Evolutionary conservation across 2,329 filamentous ascomycete genomes (phyloP), one percentile per base, ranked within the genome.

Genomic region (Cladosporium oxysporum): DNA sequence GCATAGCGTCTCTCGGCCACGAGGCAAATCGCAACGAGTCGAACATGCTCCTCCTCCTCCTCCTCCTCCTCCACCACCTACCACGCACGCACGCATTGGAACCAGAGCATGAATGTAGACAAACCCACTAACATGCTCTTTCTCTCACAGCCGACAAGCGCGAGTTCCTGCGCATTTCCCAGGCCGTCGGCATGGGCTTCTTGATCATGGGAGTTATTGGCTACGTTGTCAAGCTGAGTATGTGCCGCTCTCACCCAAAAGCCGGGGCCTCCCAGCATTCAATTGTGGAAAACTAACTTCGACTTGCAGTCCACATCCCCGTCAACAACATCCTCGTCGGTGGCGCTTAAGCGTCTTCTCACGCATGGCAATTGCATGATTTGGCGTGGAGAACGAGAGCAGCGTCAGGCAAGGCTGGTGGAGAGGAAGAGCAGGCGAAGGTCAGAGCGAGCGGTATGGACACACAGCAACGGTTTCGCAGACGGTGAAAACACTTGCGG

Each of bases 311-410:
- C 70, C 88, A 90, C 77, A 89, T 90, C 58, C 88, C 88, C 69
- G 84, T 90, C 69, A 90, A 90, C 84, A 87, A 89, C 77, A 87
- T 90, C 67, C 83, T 90, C 66, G 88, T 90, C 70, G 87, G 87
- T 67, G 87, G 85, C 77, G 87, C 87, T 76, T 89, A 85, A 81
- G 74, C 12, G 63, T 41, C n/a, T 58, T 3, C 5, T 28, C 23
- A 11, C 12, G 26, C 8, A 12, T 8, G 41, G 41, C 8, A 12
- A 23, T 10, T 47, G 35, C 35, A 41, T 16, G 16, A 41, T 41
- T 14, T 11, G 33, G 11, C 33, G 35, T 14, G 35, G 14, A 16
- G 16, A 2, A 44, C 7, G 7, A 21, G 18, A 47, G 41, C n/a
- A 47, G n/a, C 41, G 37, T 2, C 16, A n/a, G 37, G 37, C 6